Base-by-base conservation (phyloP, 2,329 filamentous ascomycete species). In the Penicillium sclerotiorum region DNA sequence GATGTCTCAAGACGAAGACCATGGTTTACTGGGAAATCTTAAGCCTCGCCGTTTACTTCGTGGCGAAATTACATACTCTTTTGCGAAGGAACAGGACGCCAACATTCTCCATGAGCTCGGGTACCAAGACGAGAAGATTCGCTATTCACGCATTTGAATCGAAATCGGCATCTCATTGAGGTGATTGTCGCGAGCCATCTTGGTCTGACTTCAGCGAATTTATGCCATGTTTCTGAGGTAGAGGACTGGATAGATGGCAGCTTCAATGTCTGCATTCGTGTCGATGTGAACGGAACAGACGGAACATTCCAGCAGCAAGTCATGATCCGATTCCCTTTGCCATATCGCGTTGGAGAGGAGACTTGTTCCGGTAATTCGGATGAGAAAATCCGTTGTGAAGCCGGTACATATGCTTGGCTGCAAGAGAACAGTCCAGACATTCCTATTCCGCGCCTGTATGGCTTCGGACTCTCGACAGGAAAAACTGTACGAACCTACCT, bases 301-400 rank as follows among this genome's bases (percentile, higher is more conserved):
- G 23, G 13, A 22, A 17, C 13, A 22, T 17, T 35, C 11, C 33
- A 67, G 53, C 69, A 57, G 12, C 52, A 48, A 12, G 50, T 59
- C 6, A 36, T 65, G 8, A 45, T 66, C 23, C 36, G 62, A 38
- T 60, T 66, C 21, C 64, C 60, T 12, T 45, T 67, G 15, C 59
- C 63, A 12, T 65, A 62, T 36, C 52, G 69, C 42, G 55, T 73
- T 5, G 74, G 73, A 9, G 74, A 76, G 46, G 48, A 46, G 12
- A 51, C 37, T 20, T 42, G 61, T 48, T 71, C 72, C 11, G 75
- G 73, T 9, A 75, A 68, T 35, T 64, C 68, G 13, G 69, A 77
- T 25, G 74, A 78, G 61, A 78, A 78, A 39, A 44, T 67, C 30
- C 61, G 61, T 15, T 77, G 60, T 49, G 73, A 76, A 59, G 71